Conservation (phyloP, 768 basidiomycete genomes). For the Leccinum pellstonianum region DNA sequence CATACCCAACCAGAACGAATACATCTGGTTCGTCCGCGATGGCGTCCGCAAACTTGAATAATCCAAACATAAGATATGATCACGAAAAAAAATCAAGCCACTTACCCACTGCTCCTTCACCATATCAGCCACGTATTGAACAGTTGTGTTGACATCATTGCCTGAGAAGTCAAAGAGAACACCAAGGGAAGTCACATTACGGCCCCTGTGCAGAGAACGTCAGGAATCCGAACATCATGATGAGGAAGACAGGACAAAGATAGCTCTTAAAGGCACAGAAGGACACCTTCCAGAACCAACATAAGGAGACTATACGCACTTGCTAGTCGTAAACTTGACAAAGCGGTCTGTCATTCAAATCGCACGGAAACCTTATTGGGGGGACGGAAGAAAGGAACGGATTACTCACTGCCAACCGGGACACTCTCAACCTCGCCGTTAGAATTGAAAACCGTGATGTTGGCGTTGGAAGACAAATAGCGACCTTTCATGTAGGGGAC, state of each 20-base stretch:
- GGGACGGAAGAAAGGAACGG: not conserved
- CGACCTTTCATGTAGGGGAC: constrained; percentile 63
- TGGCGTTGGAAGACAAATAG: constrained; percentile 83
- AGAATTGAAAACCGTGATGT: constrained; percentile 49
- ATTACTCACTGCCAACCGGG: constrained; percentile 43
- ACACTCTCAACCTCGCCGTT: constrained; percentile 37
- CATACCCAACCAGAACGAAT: constrained; percentile 69
- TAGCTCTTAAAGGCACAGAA: no score
- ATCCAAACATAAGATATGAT: not conserved
- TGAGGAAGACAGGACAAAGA: not conserved
- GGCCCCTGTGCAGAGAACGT: constrained; percentile 42
- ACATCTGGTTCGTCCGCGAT: constrained; percentile 81
- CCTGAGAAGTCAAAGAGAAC: constrained; percentile 76
- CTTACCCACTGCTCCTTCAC: constrained; percentile 76
- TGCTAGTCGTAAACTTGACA: constrained; percentile 69
- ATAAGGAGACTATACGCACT: constrained; percentile 43
- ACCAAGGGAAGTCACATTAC: constrained; percentile 75
- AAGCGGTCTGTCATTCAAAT: constrained; percentile 45
- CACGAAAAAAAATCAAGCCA: not conserved
- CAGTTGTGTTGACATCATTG: constrained; percentile 68
- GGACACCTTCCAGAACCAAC: not conserved
- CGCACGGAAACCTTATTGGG: constrained; percentile 37
- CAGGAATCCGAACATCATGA: not conserved
- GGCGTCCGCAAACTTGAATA: constrained; percentile 65
- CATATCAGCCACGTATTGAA: constrained; percentile 72